Evolutionary conservation across 1,284 basidiomycete genomes (phyloP), one percentile per base, ranked within the genome.

Genomic region (Moesziomyces aphidis): DNA sequence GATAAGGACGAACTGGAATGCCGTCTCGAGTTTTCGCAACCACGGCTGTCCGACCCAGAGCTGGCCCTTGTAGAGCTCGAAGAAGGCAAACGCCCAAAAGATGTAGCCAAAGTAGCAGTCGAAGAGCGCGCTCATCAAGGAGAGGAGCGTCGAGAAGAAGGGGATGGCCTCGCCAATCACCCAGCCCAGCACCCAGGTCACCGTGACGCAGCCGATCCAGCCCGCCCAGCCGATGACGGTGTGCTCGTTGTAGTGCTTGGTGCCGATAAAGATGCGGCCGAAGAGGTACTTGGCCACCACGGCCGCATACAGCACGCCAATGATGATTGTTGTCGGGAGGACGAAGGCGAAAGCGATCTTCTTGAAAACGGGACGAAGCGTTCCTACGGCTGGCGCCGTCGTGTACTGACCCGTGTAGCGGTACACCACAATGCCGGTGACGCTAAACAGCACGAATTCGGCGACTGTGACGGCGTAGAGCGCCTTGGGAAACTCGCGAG

Each of bases 401-500:
- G 78, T 65, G 62, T 81, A 82, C 52, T 82, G 80, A 7, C 81
- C 87, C 24, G 87, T 84, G 68, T 85, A 89, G 58, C 88, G 86
- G 79, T 91, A 91, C 48, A 90, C 88, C 31, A 91, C 86, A 3
- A 89, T 88, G 15, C 90, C 90, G 48, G 61, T 69, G 17, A 74
- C 53, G 49, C 59, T 88, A 85, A 90, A 91, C 8, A 90, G 86
- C 28, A 89, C 79, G 57, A 90, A 85, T 80, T 91, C 89, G 34
- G 88, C 86, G 19, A 87, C 86, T 54, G 87, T 88, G 7, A 87
- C 83, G 5, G 86, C 83, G 45, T 86, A 83, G 13, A 86, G 80
- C 3, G 85, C 84, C 68, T 90, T 90, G 24, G 89, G 89, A 85
- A 91, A 91, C 64, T 91, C 90, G 61, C 87, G 87, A 0, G 89